These are phyloP conservation scores for Acacia acuminata DNA, from an alignment of 306 rosid species.

Conservation along the genomic window DNA sequence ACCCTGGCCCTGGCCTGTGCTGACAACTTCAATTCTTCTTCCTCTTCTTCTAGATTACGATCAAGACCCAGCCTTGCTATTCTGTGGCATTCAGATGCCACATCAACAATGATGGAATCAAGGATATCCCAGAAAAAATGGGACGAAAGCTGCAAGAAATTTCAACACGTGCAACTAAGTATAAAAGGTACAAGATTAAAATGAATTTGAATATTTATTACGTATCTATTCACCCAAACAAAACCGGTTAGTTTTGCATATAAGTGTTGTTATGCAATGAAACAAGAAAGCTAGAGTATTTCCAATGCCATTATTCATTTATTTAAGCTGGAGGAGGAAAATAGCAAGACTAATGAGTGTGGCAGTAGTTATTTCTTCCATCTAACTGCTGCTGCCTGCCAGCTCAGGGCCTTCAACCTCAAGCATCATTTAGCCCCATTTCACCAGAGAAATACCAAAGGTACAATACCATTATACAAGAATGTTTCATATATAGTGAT, in stretches of 20 bases:
- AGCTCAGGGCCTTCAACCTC: constrained; percentile 5
- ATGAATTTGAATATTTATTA: constrained; percentile 8
- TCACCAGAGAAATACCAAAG: not conserved
- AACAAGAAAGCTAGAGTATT: constrained; percentile 3
- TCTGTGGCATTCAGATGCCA: constrained; percentile 97
- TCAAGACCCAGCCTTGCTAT: constrained; percentile 91
- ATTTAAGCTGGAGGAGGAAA: not conserved
- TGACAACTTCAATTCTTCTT: constrained; percentile 90
- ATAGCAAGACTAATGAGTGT: not conserved
- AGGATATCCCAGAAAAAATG: constrained; percentile 79
- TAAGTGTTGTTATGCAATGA: not conserved
- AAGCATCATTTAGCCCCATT: not conserved
- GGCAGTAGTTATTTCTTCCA: constrained; percentile 13
- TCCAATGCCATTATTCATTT: constrained; percentile 13
- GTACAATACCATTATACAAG: not conserved
- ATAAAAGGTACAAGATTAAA: not conserved
- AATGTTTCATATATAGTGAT: not conserved
- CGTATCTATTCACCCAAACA: constrained; percentile 21
- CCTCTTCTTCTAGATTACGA: constrained; percentile 90
- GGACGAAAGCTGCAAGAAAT: constrained; percentile 74
- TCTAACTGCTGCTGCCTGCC: constrained; percentile 9
- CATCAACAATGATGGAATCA: constrained; percentile 85
- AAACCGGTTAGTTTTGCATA: not conserved
- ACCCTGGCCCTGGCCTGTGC: constrained; percentile 84
- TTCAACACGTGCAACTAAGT: constrained; percentile 29